A percentile compares a stretch with the other conserved stretches of the same genome.
phyloP scores from a whole-genome alignment of 108 stramenopile genomes.

The Nannochloropsis gaditana region DNA sequence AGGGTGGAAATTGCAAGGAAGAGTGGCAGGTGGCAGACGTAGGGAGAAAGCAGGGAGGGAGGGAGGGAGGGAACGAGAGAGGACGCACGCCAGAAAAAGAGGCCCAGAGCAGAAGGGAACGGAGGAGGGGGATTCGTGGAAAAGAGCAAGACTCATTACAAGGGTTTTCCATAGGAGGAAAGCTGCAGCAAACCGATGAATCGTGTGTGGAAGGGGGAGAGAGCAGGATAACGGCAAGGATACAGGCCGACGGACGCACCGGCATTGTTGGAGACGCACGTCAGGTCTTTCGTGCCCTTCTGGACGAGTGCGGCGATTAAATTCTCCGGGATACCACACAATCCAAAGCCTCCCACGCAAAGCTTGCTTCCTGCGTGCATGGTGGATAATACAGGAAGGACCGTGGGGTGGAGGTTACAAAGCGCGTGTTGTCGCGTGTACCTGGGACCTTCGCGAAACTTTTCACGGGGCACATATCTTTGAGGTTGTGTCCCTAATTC shows the following conservation, averaged over 20 bases:
- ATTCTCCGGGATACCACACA: conserved; percentile 56
- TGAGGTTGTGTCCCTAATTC: no score
- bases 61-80: not conserved
- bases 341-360: conserved; percentile 53
- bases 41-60: not conserved
- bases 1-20: no score
- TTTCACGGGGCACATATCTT: no score
- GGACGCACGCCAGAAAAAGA: not conserved
- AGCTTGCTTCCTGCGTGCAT: conserved; percentile 27
- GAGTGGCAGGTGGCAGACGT: no score
- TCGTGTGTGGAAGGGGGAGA: not conserved
- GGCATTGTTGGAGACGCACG: conserved; percentile 71
- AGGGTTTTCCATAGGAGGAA: no score
- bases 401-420: no score
- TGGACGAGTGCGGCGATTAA: conserved; percentile 45
- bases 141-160: no score
- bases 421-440: no score
- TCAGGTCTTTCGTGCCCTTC: conserved; percentile 60
- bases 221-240: not conserved
- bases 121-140: no score
- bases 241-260: conserved; percentile 39
- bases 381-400: not conserved
- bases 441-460: no score
- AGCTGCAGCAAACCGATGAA: no score
- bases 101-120: no score